Percentiles rank a stretch among this genome's conserved stretches.
Evolutionary conservation across 345 rosid genomes (phyloP).

Genomic region (Dipteronia dyeriana): DNA sequence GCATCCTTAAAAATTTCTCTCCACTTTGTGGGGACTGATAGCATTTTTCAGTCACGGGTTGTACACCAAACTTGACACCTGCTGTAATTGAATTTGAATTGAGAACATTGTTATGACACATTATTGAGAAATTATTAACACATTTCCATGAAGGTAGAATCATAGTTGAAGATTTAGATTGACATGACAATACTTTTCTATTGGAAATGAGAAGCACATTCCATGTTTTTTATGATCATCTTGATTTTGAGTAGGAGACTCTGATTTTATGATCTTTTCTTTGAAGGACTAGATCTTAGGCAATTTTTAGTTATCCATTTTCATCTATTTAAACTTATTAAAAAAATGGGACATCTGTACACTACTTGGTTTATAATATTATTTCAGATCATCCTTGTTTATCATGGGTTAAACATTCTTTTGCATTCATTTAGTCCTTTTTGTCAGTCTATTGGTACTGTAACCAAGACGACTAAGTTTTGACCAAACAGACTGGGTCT

Average conservation of each 20-base stretch:
- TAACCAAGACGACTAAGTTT: neutral
- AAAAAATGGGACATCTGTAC: neutral
- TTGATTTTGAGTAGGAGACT: neutral
- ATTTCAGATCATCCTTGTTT: neutral
- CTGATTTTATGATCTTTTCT: neutral
- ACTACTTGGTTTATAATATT: neutral
- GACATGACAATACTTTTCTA: neutral
- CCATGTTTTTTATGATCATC: neutral
- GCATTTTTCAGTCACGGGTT: neutral
- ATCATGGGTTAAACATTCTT: neutral
- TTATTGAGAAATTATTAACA: neutral
- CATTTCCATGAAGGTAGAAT: neutral
- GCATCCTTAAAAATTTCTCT: neutral
- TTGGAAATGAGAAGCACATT: neutral
- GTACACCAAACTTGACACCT: neutral
- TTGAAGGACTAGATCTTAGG: neutral
- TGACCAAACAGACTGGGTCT: neutral
- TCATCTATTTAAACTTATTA: neutral
- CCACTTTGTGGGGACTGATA: neutral
- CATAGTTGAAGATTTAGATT: neutral
- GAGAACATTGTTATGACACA: neutral
- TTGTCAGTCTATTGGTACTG: neutral
- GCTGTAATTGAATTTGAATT: neutral
- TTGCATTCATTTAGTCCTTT: neutral
- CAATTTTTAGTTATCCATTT: neutral